phyloP scores from a whole-genome alignment of 1,139 yeast genomes.

The Geotrichum restrictum region DNA sequence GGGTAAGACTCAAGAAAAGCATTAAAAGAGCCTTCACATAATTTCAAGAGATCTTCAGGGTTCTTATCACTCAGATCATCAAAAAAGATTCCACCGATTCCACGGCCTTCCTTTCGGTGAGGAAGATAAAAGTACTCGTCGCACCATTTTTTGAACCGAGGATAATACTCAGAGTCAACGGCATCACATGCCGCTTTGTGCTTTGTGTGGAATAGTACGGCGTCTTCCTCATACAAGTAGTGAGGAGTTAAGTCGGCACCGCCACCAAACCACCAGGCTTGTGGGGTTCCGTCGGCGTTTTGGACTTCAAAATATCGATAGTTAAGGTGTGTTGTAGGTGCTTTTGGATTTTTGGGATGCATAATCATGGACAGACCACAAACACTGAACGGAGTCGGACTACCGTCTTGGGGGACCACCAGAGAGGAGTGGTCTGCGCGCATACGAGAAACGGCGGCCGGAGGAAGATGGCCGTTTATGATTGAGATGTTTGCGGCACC shows the following conservation, averaged over 20 bases:
- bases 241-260: conserved; percentile 95
- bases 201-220: conserved; percentile 65
- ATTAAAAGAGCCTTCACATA: conserved; percentile 77
- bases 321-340: conserved; percentile 93
- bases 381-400: conserved; percentile 68
- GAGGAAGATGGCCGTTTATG: conserved; percentile 82
- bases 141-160: conserved; percentile 90
- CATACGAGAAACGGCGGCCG: conserved; percentile 83
- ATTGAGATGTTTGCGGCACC: conserved; percentile 96
- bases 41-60: conserved; percentile 64
- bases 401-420: conserved; percentile 51
- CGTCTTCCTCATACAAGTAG: conserved; percentile 88
- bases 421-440: conserved; percentile 79
- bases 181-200: conserved; percentile 86
- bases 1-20: conserved; percentile 83
- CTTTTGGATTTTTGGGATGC: conserved; percentile 93
- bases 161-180: conserved; percentile 59
- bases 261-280: conserved; percentile 99
- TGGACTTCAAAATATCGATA: conserved; percentile 91
- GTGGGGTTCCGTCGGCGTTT: conserved; percentile 76
- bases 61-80: conserved; percentile 79
- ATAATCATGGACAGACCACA: conserved; percentile 91
- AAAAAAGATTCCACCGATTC: conserved; percentile 94
- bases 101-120: conserved; percentile 86
- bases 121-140: conserved; percentile 85